These are phyloP conservation scores for Phialocephala sp. DNA, from an alignment of 2,329 filamentous ascomycete species.

Conservation along the genomic window DNA sequence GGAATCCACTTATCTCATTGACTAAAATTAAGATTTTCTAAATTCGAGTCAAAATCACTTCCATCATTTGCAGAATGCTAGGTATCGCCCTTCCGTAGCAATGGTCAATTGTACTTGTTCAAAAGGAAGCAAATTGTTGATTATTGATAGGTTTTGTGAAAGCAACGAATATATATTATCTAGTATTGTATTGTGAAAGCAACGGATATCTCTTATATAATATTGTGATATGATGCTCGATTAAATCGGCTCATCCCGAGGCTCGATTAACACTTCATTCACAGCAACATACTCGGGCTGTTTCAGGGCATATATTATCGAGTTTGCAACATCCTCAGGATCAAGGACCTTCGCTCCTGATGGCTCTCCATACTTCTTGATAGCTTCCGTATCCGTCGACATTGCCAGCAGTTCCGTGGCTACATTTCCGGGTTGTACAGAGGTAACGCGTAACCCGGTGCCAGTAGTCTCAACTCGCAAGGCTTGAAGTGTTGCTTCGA, in stretches of 20 bases:
- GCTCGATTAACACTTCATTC: constrained; percentile 82
- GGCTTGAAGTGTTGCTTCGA: constrained; percentile 79
- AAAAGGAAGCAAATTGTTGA: no score
- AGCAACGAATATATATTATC: no score
- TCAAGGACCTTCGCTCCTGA: constrained; percentile 77
- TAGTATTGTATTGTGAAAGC: neutral
- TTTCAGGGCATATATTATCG: constrained; percentile 75
- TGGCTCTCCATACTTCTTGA: constrained; percentile 80
- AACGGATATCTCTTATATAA: no score
- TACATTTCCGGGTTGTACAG: constrained; percentile 79
- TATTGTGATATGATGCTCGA: neutral
- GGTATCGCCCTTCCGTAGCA: no score
- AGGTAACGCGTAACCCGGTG: constrained; percentile 73
- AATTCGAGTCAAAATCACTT: no score
- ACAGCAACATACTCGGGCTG: constrained; percentile 79
- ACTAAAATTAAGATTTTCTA: no score
- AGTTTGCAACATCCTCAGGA: constrained; percentile 72
- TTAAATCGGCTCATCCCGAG: constrained; percentile 75
- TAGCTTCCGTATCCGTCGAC: constrained; percentile 76
- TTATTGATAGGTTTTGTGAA: no score
- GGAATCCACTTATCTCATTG: no score
- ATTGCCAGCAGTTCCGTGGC: constrained; percentile 75
- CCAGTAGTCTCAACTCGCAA: constrained; percentile 78
- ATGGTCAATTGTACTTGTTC: no score
- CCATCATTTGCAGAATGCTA: no score